These are phyloP conservation scores for Tolypocladium inflatum DNA, from an alignment of 2,329 filamentous ascomycete species.

Conservation along the genomic window DNA sequence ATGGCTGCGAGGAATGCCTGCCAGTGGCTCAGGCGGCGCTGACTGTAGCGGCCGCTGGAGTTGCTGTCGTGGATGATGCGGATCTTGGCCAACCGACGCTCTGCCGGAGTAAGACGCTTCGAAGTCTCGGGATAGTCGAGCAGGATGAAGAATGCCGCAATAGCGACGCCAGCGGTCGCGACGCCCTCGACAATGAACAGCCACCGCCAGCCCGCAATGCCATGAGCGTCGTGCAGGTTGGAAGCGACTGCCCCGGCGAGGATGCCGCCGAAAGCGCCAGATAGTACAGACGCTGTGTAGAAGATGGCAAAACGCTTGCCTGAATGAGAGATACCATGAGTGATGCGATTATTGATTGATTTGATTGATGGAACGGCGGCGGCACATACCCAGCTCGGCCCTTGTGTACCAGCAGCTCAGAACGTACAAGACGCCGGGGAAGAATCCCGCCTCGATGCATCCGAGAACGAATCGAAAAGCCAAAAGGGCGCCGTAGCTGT, in stretches of 20 bases:
- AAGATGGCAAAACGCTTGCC: constrained; percentile 46
- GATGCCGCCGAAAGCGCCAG: constrained; percentile 56
- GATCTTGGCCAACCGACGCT: constrained; percentile 2
- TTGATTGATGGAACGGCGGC: background rate
- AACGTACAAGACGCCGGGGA: constrained; percentile 40
- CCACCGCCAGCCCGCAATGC: constrained; percentile 54
- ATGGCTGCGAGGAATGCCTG: constrained; percentile 19
- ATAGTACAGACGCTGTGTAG: constrained; percentile 47
- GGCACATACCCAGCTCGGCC: constrained; percentile 29
- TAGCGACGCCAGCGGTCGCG: constrained; percentile 37
- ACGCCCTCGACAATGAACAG: constrained; percentile 62
- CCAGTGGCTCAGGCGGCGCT: background rate
- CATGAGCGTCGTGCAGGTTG: constrained; percentile 42
- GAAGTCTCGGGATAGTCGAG: constrained; percentile 58
- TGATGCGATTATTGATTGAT: background rate
- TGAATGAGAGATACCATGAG: background rate
- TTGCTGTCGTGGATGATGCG: constrained; percentile 12
- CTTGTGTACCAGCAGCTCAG: constrained; percentile 47
- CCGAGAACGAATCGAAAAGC: constrained; percentile 36
- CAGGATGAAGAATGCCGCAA: constrained; percentile 52
- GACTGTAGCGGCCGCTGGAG: constrained; percentile 17
- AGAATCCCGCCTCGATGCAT: constrained; percentile 40
- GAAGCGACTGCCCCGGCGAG: constrained; percentile 51
- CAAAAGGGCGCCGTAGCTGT: constrained; percentile 36
- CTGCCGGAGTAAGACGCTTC: constrained; percentile 45